Conservation (phyloP, 148 eudicot species). For the Rhododendron ferrugineum region DNA sequence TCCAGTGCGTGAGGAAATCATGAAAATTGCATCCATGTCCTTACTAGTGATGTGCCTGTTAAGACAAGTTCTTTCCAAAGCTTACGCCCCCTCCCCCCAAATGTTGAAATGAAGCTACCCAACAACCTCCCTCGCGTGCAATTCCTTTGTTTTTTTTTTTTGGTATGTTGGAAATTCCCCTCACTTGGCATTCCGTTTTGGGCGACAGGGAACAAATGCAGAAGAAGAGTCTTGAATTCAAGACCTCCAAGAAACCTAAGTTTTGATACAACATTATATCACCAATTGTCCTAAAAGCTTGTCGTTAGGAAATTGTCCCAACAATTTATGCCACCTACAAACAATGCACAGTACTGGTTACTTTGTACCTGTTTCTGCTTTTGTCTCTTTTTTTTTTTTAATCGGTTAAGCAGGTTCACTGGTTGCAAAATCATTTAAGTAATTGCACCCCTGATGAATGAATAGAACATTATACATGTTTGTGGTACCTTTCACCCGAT, state of each 20-base stretch:
- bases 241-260: background rate
- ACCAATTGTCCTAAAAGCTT: background rate
- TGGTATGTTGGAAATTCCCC: background rate
- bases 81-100: background rate
- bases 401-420: background rate
- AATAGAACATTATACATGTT: background rate
- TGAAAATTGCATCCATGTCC: background rate
- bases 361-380: background rate
- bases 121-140: background rate
- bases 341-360: background rate
- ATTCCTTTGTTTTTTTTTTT: background rate
- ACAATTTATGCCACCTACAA: background rate
- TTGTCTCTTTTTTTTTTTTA: background rate
- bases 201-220: background rate
- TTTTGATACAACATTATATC: background rate
- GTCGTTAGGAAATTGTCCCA: background rate
- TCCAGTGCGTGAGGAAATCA: background rate
- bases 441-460: background rate
- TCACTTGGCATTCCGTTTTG: background rate
- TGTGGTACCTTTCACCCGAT: background rate
- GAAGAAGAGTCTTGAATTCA: background rate
- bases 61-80: background rate
- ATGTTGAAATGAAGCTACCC: too few species aligned
- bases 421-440: background rate
- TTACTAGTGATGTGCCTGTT: background rate